Percentiles rank a stretch among this genome's conserved stretches.
Conservation (phyloP, 257 asterid genomes). For the Solanum lignicaule region DNA sequence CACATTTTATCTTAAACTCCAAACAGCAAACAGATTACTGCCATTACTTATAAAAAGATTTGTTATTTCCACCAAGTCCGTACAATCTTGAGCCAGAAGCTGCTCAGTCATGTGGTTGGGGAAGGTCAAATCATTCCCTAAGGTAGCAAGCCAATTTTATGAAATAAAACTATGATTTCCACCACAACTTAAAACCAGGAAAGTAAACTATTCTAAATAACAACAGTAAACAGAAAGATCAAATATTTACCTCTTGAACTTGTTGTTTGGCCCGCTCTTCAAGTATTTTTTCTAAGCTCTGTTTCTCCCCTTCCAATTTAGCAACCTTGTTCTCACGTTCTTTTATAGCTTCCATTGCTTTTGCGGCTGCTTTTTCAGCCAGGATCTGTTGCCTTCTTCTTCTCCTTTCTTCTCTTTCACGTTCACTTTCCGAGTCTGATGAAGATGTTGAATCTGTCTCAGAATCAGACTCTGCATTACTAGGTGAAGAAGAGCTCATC, state of each 20-base stretch:
- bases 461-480: constrained; percentile 66
- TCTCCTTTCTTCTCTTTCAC: constrained; percentile 77
- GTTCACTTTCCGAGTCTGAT: constrained; percentile 84
- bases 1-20: not conserved
- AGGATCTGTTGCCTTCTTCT: constrained; percentile 79
- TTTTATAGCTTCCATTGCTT: constrained; percentile 77
- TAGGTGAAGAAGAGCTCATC: constrained; percentile 42
- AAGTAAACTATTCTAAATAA: not conserved
- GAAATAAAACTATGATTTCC: not conserved
- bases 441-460: constrained; percentile 60
- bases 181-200: not conserved
- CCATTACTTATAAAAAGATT: not conserved
- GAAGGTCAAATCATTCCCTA: not conserved
- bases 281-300: constrained; percentile 87
- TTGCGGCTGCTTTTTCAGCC: constrained; percentile 90
- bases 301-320: constrained; percentile 90
- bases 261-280: constrained; percentile 87
- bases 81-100: not conserved
- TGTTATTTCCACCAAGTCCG: not conserved
- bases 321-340: constrained; percentile 86
- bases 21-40: not conserved
- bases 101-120: not conserved
- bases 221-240: not conserved
- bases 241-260: constrained; percentile 67
- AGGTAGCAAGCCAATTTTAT: not conserved